Evolutionary conservation across 1,139 yeast species (phyloP).

Genomic region (Hyphopichia burtonii): DNA sequence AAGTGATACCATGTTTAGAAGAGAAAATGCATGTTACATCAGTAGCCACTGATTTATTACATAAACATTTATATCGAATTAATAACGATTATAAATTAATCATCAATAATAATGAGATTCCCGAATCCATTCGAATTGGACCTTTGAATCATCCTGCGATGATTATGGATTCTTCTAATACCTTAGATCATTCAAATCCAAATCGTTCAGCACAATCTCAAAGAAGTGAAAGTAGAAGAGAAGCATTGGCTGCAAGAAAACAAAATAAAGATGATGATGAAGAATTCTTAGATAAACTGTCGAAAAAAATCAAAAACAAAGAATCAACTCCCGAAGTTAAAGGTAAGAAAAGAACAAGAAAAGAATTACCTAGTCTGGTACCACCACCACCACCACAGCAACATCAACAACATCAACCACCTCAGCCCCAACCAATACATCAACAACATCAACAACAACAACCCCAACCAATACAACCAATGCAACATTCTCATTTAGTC

Average conservation of each 20-base stretch:
- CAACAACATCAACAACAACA: not conserved
- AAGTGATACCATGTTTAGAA: constrained; percentile 87
- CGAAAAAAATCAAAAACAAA: constrained; percentile 1
- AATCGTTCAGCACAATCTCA: constrained; percentile 65
- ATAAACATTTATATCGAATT: constrained; percentile 67
- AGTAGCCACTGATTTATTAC: constrained; percentile 78
- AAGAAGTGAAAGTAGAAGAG: constrained; percentile 81
- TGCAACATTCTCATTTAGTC: not conserved
- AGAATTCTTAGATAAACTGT: constrained; percentile 12
- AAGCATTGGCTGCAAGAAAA: constrained; percentile 87
- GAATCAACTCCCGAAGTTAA: constrained; percentile 7
- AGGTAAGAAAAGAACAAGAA: constrained; percentile 18
- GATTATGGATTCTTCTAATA: constrained; percentile 51
- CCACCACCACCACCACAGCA: constrained; percentile 17
- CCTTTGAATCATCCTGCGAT: constrained; percentile 90
- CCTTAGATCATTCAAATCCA: constrained; percentile 29
- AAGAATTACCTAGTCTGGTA: constrained; percentile 17
- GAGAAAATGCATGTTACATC: constrained; percentile 98
- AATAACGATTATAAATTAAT: constrained; percentile 77
- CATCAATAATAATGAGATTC: constrained; percentile 69
- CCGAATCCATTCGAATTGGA: constrained; percentile 66
- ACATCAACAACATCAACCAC: not conserved
- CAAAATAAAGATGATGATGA: constrained; percentile 48
- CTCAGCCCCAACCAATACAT: no score
- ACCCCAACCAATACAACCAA: not conserved